These are phyloP conservation scores for Apiotrichum montevideense DNA, from an alignment of 1,284 basidiomycete species.

Conservation along the genomic window DNA sequence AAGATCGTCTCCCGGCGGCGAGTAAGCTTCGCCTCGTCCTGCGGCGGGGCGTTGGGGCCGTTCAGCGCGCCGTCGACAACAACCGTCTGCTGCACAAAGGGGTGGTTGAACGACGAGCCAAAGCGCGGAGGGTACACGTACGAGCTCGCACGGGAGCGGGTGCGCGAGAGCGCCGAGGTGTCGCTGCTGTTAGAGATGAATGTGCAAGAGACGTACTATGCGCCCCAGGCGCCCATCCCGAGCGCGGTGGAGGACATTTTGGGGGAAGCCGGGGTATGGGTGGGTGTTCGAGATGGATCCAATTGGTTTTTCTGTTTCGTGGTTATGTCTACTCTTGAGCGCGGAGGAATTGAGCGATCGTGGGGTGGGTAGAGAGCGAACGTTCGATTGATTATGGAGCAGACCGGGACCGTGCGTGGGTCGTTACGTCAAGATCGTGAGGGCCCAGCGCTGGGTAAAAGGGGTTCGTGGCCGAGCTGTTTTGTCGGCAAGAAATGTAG, in stretches of 20 bases:
- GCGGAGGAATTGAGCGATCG: too few relatives aligned
- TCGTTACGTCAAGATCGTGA: too few relatives aligned
- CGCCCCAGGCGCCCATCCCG: conserved; percentile 2
- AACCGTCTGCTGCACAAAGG: conserved; percentile 36
- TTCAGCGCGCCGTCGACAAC: conserved; percentile 36
- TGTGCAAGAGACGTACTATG: background rate
- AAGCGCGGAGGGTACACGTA: background rate
- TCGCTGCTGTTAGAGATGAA: background rate
- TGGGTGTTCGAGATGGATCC: too few relatives aligned
- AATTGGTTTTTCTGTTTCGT: background rate
- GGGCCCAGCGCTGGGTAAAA: too few relatives aligned
- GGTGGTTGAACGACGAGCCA: conserved; percentile 1
- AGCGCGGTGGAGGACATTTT: background rate
- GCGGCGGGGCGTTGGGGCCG: conserved; percentile 4
- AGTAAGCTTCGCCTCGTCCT: conserved; percentile 37
- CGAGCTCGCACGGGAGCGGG: conserved; percentile 4
- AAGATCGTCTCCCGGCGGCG: conserved; percentile 60
- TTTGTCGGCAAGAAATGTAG: too few relatives aligned
- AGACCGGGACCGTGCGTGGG: too few relatives aligned
- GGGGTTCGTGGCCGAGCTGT: too few relatives aligned
- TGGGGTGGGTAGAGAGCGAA: too few relatives aligned
- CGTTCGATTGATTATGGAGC: too few relatives aligned
- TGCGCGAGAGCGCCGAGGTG: background rate
- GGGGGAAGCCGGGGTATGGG: background rate
- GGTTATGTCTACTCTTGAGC: too few relatives aligned